Evolutionary conservation across 2,329 filamentous ascomycete genomes (phyloP), one percentile per base, ranked within the genome.

Genomic region (Ascochyta viciae-villosae): DNA sequence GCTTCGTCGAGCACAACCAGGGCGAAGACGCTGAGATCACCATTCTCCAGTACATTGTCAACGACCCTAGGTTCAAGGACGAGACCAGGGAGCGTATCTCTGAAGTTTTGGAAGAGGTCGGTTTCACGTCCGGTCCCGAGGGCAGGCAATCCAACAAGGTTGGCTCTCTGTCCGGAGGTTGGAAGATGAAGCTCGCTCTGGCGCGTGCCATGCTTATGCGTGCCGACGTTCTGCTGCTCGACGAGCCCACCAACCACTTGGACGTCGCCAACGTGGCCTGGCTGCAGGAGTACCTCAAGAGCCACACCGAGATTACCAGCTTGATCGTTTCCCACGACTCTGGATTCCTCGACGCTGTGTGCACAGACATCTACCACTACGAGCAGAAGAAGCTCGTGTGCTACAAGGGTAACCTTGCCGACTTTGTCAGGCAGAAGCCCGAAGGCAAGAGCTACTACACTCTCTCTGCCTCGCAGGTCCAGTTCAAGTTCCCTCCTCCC

Each of bases 101-200:
- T 2, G 83, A 86, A 57, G 94, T 98, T 58, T 80, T 99, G 60
- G 84, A 87, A 45, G 93, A 98, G 76, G 95, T 99, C 70, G 96
- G 96, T 39, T 99, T 99, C 80, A 96, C 91, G 22, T 79, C 90
- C 59, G 94, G 94, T 3, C 92, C 92, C 0, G 90, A 95, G 64
- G 95, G 94, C 57, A 87, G 92, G 58, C 95, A 98, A 77, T 85
- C 88, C 6, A 87, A 97, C 75, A 91, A 89, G 68, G 95, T 99
- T 56, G 95, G 95, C 66, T 97, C 94, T 19, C 81, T 99, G 33
- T 98, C 95, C 39, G 95, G 95, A 79, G 95, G 95, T 74, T 99
- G 95, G 95, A 98, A 98, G 86, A 99, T 99, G 95, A 99, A 99
- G 87, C 82, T 99, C 59, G 95, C 95, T 64, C 80, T 99, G 76